Evolutionary conservation across 495 filamentous ascomycete genomes (phyloP).

Genomic region (Podospora pseudocomata): DNA sequence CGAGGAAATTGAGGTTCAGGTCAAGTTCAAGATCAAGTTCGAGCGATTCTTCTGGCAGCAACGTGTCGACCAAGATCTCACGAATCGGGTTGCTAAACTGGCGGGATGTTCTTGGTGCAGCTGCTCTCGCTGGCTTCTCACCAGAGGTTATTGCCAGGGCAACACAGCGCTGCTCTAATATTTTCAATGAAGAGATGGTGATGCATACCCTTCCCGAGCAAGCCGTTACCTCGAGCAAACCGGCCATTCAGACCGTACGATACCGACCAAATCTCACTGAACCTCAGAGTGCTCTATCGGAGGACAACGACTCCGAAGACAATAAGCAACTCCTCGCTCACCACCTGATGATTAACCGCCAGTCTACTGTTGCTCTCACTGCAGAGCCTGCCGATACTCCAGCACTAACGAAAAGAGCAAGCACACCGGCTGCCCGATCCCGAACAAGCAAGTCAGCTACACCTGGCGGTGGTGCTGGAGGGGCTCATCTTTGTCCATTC

Average conservation of each 20-base stretch:
- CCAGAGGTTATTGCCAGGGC: constrained; percentile 59
- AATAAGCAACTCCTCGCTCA: constrained; percentile 15
- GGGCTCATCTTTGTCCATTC: constrained; percentile 23
- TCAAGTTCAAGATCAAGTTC: background rate
- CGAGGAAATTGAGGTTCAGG: background rate
- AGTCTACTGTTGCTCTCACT: constrained; percentile 16
- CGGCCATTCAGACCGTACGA: constrained; percentile 12
- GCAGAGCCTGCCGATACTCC: background rate
- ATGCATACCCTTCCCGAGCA: constrained; percentile 55
- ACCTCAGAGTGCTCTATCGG: constrained; percentile 23
- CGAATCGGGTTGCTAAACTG: constrained; percentile 62
- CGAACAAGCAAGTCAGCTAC: constrained; percentile 8
- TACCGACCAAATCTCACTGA: constrained; percentile 37
- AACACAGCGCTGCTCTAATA: constrained; percentile 61
- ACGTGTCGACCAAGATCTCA: constrained; percentile 16
- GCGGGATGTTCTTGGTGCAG: constrained; percentile 73
- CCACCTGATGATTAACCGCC: constrained; percentile 21
- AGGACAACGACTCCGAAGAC: constrained; percentile 36
- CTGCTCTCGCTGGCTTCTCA: constrained; percentile 65
- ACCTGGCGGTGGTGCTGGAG: background rate
- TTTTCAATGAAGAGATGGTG: constrained; percentile 64
- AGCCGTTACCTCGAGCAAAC: constrained; percentile 21
- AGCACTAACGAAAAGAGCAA: constrained; percentile 1
- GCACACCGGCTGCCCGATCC: background rate
- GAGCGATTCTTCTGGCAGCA: constrained; percentile 8